Evolutionary conservation across 2,329 filamentous ascomycete species (phyloP), one percentile per base, ranked within the genome.

Genomic region (Colletotrichum scovillei): DNA sequence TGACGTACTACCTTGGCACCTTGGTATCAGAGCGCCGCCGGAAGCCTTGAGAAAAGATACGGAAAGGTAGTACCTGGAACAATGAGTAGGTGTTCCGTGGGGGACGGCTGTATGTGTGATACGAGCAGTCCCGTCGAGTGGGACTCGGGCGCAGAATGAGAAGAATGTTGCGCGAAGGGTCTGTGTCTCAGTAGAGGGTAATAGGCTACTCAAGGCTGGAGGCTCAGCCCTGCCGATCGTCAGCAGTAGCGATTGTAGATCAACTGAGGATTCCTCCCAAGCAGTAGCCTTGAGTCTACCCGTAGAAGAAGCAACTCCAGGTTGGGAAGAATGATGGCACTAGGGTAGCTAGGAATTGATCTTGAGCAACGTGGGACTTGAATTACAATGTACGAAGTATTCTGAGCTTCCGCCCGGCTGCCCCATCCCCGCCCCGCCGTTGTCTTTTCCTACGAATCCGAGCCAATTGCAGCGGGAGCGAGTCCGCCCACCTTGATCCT

Each of bases 1-100:
- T 68, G 69, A 72, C 69, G 64, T 63, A 68, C 63, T 57, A 63
- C 63, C 30, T 72, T 72, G 69, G 69, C 69, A 24, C 19, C 19
- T n/a, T 49, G 42, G 42, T 49, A n/a, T n/a, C 3, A 22, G n/a
- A 60, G 22, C 42, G 49, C 26, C 69, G 62, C 63, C 35, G 42
- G 57, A 30, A 58, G 68, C 59, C 68, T 67, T 60, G 68, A 30
- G 53, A 55, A 24, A 19, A 42, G 67, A 24, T 28, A 30, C 59
- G 24, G 14, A 38, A 35, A 1, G 32, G 32, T 11, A 35, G 32
- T 1, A 12, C 32, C 32, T 35, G 32, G 32, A 30, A 19, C 49
- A 38, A 67, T 24, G 8, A 24, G 38, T 38, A 26, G 42, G 8
- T 3, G 11, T 12, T 12, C 32, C 11, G 32, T 12, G 9, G 19